A percentile compares a stretch with the other conserved stretches of the same genome.
These are phyloP conservation scores for Macrotyloma uniflorum DNA, from an alignment of 306 rosid species.

Conservation along the genomic window DNA sequence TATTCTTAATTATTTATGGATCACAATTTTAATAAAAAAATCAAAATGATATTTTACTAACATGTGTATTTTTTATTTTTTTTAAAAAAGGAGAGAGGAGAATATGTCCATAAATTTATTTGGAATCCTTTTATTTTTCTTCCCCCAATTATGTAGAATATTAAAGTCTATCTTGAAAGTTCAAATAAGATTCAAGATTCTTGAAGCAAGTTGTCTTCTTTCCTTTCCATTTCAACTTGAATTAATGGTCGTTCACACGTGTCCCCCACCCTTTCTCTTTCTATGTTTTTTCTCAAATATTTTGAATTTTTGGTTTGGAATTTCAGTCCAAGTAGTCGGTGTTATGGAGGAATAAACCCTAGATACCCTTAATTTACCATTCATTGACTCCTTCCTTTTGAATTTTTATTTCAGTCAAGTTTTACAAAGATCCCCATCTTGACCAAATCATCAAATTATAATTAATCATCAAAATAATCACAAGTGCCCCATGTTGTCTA, in stretches of 20 bases:
- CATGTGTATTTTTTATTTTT: too few species aligned
- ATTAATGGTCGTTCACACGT: constrained; percentile 33
- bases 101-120: background rate
- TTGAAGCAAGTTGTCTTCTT: constrained; percentile 26
- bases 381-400: background rate
- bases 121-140: background rate
- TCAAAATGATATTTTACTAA: too few species aligned
- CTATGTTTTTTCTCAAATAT: background rate
- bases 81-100: background rate
- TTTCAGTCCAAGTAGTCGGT: constrained; percentile 21
- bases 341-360: constrained; percentile 31
- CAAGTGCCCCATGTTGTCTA: constrained; percentile 36
- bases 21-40: too few species aligned
- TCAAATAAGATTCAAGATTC: constrained; percentile 43
- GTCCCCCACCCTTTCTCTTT: constrained; percentile 17
- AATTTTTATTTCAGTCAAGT: constrained; percentile 11
- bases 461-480: constrained; percentile 27
- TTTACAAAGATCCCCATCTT: constrained; percentile 20
- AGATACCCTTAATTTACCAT: constrained; percentile 27
- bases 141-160: background rate
- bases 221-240: constrained; percentile 38
- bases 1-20: too few species aligned
- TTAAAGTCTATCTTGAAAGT: constrained; percentile 27
- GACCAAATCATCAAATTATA: constrained; percentile 7
- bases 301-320: constrained; percentile 8